Evolutionary conservation across 176 grass and related monocot species (phyloP), one percentile per base, ranked within the genome.

Genomic region (Rhipidocladum racemiflorum): DNA sequence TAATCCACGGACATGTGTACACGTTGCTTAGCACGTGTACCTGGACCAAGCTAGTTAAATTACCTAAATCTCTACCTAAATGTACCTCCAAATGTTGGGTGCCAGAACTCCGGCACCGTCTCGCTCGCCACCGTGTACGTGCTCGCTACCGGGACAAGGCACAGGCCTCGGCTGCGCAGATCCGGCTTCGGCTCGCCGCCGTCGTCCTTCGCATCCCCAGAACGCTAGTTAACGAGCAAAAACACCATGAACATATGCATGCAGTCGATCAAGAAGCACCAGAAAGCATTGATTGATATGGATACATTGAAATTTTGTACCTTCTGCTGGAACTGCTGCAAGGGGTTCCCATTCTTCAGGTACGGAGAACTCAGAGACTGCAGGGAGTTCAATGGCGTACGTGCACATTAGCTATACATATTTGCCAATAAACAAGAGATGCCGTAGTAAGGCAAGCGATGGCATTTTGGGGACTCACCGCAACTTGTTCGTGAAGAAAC

Each of bases 401-500:
- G 4, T 42, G 36, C 7, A 55, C 60, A 72, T 81, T 32, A 86
- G 83, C 1, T 40, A 89, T 63, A 36, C 35, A 24, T 48, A n/a
- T 57, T 71, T 21, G 36, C 18, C 11, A 44, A 44, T 38, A 54
- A 39, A 63, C 18, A 72, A 81, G 34, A 81, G 9, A 76, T 70
- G 21, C 36, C 10, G 13, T 24, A 46, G 2, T 56, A 38, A 68
- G 42, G 60, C 6, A 45, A 27, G 28, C 28, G 28, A 45, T 68
- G 75, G 9, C 29, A 80, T 61, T 89, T 68, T 11, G 29, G 54
- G 38, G 45, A 88, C 96, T 89, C 84, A 98, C 96, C 42, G 80
- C 84, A 82, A 95, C 96, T 98, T 98, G 96, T 39, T 93, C 90
- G 65, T 98, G 96, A 82, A 98, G 85, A 89, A 98, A 91, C 83